Percentiles rank a stretch among this genome's conserved stretches.
phyloP scores from a whole-genome alignment of 2,329 filamentous ascomycete species.

The Rhynchosporium agropyri region DNA sequence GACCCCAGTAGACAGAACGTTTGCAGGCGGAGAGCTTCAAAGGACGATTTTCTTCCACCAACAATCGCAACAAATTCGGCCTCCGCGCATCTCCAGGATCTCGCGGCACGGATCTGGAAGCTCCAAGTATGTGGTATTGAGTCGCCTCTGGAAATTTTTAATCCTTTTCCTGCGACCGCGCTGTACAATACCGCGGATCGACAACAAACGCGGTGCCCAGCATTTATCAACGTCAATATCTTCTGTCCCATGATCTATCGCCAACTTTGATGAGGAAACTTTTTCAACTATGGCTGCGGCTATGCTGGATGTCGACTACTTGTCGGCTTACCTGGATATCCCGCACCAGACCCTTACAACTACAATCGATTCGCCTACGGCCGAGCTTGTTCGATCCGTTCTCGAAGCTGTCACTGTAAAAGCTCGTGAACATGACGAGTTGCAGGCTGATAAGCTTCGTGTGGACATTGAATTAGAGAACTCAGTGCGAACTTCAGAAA shows the following conservation, averaged over 20 bases:
- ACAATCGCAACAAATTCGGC: not conserved
- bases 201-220: constrained; percentile 21
- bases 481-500: constrained; percentile 79
- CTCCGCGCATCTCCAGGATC: not conserved
- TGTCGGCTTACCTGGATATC: constrained; percentile 72
- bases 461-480: constrained; percentile 93
- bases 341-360: constrained; percentile 64
- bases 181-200: constrained; percentile 18
- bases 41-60: constrained; percentile 4
- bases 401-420: constrained; percentile 76
- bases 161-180: not conserved
- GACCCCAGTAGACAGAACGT: constrained; percentile 1
- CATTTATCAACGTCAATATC: constrained; percentile 13
- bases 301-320: constrained; percentile 69
- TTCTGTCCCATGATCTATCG: constrained; percentile 21
- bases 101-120: not conserved
- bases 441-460: constrained; percentile 86
- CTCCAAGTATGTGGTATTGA: constrained; percentile 10
- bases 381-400: constrained; percentile 75
- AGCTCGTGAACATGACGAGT: constrained; percentile 77
- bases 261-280: constrained; percentile 32
- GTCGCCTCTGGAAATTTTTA: not conserved
- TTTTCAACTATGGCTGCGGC: constrained; percentile 58
- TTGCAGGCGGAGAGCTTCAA: constrained; percentile 17
- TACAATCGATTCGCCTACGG: constrained; percentile 69